phyloP scores from a whole-genome alignment of 768 basidiomycete genomes.

The Lactifluus subvellereus region DNA sequence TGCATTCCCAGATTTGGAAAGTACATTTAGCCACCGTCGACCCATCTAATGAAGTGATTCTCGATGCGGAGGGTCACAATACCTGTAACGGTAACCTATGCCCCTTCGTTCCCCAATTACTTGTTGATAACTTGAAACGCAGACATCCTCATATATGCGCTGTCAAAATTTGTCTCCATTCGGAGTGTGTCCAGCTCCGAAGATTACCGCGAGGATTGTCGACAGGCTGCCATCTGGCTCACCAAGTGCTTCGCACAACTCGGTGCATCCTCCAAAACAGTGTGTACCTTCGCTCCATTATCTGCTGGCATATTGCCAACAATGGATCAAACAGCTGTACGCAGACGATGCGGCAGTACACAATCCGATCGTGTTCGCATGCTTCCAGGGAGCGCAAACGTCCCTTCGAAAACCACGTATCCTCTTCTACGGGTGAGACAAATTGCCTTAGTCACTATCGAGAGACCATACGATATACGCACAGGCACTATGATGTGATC shows the following conservation, averaged over 20 bases:
- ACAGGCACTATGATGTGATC: constrained; percentile 95
- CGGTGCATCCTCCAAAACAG: constrained; percentile 62
- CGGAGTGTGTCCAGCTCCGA: constrained; percentile 75
- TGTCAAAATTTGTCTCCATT: constrained; percentile 82
- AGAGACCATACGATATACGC: not conserved
- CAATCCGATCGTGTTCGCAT: constrained; percentile 88
- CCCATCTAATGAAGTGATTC: constrained; percentile 11
- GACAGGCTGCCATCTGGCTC: constrained; percentile 91
- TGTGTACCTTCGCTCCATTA: not conserved
- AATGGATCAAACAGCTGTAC: constrained; percentile 48
- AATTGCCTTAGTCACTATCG: not conserved
- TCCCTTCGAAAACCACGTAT: constrained; percentile 59
- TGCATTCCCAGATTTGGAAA: constrained; percentile 36
- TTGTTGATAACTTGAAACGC: not conserved
- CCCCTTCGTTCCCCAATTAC: not conserved
- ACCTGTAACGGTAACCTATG: constrained; percentile 10
- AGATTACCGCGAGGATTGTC: constrained; percentile 74
- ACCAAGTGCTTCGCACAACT: constrained; percentile 83
- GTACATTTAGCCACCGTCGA: constrained; percentile 26
- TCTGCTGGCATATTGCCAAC: not conserved
- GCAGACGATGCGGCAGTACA: constrained; percentile 53
- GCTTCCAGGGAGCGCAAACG: constrained; percentile 67
- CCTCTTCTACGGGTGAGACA: constrained; percentile 79
- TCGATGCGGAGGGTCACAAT: constrained; percentile 8
- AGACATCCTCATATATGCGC: constrained; percentile 74